These are phyloP conservation scores for Penicillium daleae DNA, from an alignment of 495 filamentous ascomycete genomes.

Conservation along the genomic window DNA sequence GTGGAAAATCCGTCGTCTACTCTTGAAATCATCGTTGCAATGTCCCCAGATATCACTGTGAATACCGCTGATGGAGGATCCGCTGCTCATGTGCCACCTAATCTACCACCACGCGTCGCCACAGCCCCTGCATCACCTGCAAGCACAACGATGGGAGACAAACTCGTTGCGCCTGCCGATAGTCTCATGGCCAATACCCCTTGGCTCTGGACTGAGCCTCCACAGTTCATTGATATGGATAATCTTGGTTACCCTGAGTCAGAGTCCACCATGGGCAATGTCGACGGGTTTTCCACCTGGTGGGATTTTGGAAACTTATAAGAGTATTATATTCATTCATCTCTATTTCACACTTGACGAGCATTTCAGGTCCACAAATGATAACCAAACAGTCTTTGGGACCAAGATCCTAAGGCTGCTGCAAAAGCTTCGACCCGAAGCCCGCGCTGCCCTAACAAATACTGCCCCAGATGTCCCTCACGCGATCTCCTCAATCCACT, in stretches of 20 bases:
- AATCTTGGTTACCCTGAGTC: constrained; percentile 41
- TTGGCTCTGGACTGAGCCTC: constrained; percentile 51
- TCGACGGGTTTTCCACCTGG: constrained; percentile 47
- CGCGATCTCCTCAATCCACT: constrained; percentile 11
- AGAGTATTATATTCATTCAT: constrained; percentile 35
- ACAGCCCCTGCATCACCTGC: constrained; percentile 27
- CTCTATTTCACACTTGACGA: constrained; percentile 22
- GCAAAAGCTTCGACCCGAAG: constrained; percentile 3
- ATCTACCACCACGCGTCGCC: constrained; percentile 23
- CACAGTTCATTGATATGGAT: constrained; percentile 46
- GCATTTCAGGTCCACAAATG: constrained; percentile 20
- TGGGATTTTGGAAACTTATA: constrained; percentile 51
- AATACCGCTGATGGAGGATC: constrained; percentile 50
- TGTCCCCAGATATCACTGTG: constrained; percentile 48
- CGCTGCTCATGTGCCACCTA: constrained; percentile 42
- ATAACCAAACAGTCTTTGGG: background rate
- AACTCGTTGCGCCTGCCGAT: constrained; percentile 45
- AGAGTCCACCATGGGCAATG: constrained; percentile 37
- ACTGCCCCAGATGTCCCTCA: constrained; percentile 22
- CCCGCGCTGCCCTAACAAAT: constrained; percentile 10
- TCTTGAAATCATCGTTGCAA: constrained; percentile 49
- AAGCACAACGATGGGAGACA: constrained; percentile 30
- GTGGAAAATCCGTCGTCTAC: constrained; percentile 34
- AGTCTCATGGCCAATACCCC: constrained; percentile 52
- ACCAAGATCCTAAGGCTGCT: background rate